Evolutionary conservation across 306 rosid species (phyloP).

Genomic region (Dalbergia cultrata): DNA sequence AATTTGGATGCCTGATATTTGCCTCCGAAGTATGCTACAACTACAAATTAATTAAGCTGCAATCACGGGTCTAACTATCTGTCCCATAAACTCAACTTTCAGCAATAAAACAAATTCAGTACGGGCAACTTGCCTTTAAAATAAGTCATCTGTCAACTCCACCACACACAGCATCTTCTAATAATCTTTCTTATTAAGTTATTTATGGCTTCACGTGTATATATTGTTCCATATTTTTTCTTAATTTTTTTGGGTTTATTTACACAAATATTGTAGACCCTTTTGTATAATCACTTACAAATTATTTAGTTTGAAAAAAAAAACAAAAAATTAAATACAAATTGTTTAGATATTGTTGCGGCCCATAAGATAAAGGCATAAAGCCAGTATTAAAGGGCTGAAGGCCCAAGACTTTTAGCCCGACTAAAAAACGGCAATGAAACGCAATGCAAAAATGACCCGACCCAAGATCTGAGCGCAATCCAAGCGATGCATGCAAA

Average conservation of each 20-base stretch:
- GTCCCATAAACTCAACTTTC: constrained; percentile 18
- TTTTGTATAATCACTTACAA: no score
- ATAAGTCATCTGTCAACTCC: constrained; percentile 31
- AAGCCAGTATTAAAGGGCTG: no score
- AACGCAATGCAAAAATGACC: no score
- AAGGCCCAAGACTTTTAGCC: no score
- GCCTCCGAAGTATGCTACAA: constrained; percentile 6
- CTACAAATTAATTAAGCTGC: constrained; percentile 16
- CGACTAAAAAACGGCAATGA: no score
- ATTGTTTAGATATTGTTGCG: no score
- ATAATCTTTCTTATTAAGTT: not conserved
- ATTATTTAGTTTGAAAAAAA: not conserved
- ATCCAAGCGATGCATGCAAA: no score
- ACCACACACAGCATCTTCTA: constrained; percentile 22
- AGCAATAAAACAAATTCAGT: constrained; percentile 27
- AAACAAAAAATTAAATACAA: no score
- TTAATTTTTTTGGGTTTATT: not conserved
- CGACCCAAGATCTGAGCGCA: no score
- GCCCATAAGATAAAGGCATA: no score
- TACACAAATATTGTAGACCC: not conserved
- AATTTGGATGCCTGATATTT: not conserved
- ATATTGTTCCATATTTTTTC: not conserved
- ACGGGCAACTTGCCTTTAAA: not conserved
- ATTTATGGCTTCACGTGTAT: constrained; percentile 41
- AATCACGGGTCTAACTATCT: constrained; percentile 47